Evolutionary conservation across 352 stramenopile species (phyloP).

Genomic region (Saprolegnia diclina): DNA sequence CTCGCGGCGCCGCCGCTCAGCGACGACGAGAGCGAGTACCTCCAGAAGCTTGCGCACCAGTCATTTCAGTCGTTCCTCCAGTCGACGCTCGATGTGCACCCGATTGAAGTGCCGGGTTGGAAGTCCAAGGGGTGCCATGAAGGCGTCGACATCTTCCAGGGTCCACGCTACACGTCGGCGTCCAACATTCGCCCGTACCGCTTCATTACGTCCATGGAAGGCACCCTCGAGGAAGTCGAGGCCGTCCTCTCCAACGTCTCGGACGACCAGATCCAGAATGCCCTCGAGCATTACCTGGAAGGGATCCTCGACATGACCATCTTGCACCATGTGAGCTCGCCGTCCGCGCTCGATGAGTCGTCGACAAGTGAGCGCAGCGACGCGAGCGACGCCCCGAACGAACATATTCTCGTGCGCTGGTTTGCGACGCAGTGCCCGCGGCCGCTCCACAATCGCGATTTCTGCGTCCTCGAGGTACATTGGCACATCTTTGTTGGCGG

Average conservation of each 20-base stretch:
- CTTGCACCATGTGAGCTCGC: slow-evolving; percentile 4
- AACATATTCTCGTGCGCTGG: slow-evolving; percentile 4
- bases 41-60: neutral
- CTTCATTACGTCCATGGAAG: slow-evolving; percentile 3
- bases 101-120: neutral
- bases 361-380: slow-evolving; percentile 5
- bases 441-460: slow-evolving; percentile 3
- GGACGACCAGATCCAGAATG: neutral
- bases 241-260: neutral
- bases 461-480: slow-evolving; percentile 3
- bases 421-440: slow-evolving; percentile 7
- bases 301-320: slow-evolving; percentile 5
- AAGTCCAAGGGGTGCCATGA: neutral
- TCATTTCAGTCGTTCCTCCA: neutral
- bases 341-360: neutral
- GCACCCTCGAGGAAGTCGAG: slow-evolving; percentile 1
- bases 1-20: neutral
- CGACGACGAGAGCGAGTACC: slow-evolving; percentile 6
- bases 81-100: slow-evolving; percentile 2
- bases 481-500: neutral
- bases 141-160: slow-evolving; percentile 15
- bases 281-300: neutral
- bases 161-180: neutral
- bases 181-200: slow-evolving; percentile 8
- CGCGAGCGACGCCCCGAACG: neutral